phyloP scores from a whole-genome alignment of 345 rosid genomes.

The Euphorbia tirucalli region DNA sequence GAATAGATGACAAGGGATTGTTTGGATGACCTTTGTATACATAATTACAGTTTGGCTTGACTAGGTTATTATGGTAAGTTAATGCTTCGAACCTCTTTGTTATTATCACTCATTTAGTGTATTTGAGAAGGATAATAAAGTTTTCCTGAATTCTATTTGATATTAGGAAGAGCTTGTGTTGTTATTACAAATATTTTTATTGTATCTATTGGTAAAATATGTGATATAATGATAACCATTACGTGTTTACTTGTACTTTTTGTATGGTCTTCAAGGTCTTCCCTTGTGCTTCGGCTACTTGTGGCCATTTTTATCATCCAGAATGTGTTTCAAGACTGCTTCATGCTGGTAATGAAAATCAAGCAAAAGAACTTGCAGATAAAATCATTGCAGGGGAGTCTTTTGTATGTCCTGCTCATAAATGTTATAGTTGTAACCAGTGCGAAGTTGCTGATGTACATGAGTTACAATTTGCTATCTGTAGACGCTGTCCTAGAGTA shows the following conservation, averaged over 20 bases:
- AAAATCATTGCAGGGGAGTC: constrained; percentile 51
- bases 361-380: constrained; percentile 32
- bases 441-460: constrained; percentile 40
- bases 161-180: neutral
- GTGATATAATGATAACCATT: neutral
- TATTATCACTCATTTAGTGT: neutral
- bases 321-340: constrained; percentile 59
- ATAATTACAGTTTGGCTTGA: neutral
- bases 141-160: neutral
- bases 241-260: neutral
- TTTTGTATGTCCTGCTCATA: constrained; percentile 66
- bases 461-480: constrained; percentile 57
- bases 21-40: no score
- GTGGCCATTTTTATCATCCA: constrained; percentile 77
- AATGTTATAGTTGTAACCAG: constrained; percentile 49
- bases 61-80: neutral
- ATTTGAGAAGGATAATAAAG: neutral
- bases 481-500: constrained; percentile 75
- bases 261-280: constrained; percentile 42
- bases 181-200: neutral
- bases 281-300: constrained; percentile 58
- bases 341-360: constrained; percentile 31
- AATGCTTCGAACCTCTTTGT: neutral
- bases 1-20: no score
- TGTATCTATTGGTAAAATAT: neutral